phyloP scores from a whole-genome alignment of 306 rosid species.

The Boehmeria nivea region DNA sequence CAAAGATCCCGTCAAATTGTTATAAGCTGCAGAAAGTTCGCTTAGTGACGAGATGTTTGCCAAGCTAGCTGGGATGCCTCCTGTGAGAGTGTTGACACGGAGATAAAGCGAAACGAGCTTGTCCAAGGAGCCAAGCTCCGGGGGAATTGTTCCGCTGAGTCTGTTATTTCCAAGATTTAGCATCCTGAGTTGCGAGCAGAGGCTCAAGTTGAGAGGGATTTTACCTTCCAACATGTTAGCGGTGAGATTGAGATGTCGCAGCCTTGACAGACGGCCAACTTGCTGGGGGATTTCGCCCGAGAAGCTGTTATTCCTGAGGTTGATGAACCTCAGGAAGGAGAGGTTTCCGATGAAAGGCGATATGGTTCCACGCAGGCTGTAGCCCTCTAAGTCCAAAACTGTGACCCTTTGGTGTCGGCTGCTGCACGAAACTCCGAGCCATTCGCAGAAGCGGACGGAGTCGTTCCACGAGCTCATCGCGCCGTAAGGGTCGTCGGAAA shows the following conservation, averaged over 20 bases:
- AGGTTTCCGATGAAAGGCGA: slow-evolving; percentile 40
- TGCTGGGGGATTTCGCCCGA: slow-evolving; percentile 24
- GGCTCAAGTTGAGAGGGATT: slow-evolving; percentile 29
- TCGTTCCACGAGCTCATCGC: slow-evolving; percentile 31
- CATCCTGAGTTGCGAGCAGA: neutral
- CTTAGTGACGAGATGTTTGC: slow-evolving; percentile 31
- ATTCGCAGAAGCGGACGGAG: slow-evolving; percentile 32
- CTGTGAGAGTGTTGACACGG: slow-evolving; percentile 13
- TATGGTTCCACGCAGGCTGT: slow-evolving; percentile 21
- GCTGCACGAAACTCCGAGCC: slow-evolving; percentile 45
- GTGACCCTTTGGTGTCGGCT: slow-evolving; percentile 21
- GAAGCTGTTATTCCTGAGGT: slow-evolving; percentile 12
- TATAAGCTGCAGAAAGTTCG: rapidly evolving
- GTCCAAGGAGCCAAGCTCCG: slow-evolving; percentile 6
- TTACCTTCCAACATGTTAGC: slow-evolving; percentile 28
- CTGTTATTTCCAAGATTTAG: neutral
- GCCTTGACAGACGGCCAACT: slow-evolving; percentile 7
- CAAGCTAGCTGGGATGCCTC: slow-evolving; percentile 26
- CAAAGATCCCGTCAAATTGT: slow-evolving; percentile 24
- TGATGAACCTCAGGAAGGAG: slow-evolving; percentile 14
- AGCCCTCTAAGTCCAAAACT: slow-evolving; percentile 2
- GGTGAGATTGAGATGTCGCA: neutral
- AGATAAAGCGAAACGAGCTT: slow-evolving; percentile 14
- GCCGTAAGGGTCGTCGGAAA: slow-evolving; percentile 16
- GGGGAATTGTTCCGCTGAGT: slow-evolving; percentile 14